Percentiles rank a stretch among this genome's conserved stretches.
These are phyloP conservation scores for Claviceps humidiphila DNA, from an alignment of 2,329 filamentous ascomycete genomes.

Conservation along the genomic window DNA sequence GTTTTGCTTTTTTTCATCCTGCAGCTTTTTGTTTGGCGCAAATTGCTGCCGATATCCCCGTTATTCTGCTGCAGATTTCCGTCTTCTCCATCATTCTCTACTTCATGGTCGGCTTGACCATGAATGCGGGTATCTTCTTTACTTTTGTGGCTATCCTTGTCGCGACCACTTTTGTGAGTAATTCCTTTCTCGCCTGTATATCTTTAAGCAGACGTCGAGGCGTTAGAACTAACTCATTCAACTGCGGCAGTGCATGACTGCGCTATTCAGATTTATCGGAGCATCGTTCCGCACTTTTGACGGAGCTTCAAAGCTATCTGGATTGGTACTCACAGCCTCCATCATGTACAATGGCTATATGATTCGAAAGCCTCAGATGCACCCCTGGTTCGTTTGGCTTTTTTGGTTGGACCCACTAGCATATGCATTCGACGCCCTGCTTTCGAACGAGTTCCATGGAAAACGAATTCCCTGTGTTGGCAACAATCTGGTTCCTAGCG, in stretches of 20 bases:
- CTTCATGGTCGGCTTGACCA: conserved; percentile 47
- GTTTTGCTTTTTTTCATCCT: conserved; percentile 44
- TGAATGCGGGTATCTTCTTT: conserved; percentile 42
- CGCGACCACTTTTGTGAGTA: conserved; percentile 33
- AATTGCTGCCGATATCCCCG: conserved; percentile 39
- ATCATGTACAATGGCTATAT: conserved; percentile 53
- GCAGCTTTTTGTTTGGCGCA: conserved; percentile 45
- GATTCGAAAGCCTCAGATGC: conserved; percentile 48
- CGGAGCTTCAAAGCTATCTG: conserved; percentile 43
- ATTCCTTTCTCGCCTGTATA: neutral
- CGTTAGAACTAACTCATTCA: neutral
- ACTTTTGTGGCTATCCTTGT: conserved; percentile 45
- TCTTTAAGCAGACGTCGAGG: neutral
- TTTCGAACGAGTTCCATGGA: conserved; percentile 57
- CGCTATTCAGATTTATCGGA: conserved; percentile 42
- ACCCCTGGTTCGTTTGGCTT: conserved; percentile 49
- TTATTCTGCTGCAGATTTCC: conserved; percentile 44
- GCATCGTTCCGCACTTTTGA: conserved; percentile 44
- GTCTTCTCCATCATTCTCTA: conserved; percentile 46
- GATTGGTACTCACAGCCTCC: conserved; percentile 34
- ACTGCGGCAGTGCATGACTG: conserved; percentile 35
- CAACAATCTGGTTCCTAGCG: conserved; percentile 36
- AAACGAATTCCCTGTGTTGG: conserved; percentile 38
- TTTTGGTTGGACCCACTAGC: conserved; percentile 55
- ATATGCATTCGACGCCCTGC: conserved; percentile 55